phyloP scores from a whole-genome alignment of 179 eudicot species.

The Spinacia oleracea region DNA sequence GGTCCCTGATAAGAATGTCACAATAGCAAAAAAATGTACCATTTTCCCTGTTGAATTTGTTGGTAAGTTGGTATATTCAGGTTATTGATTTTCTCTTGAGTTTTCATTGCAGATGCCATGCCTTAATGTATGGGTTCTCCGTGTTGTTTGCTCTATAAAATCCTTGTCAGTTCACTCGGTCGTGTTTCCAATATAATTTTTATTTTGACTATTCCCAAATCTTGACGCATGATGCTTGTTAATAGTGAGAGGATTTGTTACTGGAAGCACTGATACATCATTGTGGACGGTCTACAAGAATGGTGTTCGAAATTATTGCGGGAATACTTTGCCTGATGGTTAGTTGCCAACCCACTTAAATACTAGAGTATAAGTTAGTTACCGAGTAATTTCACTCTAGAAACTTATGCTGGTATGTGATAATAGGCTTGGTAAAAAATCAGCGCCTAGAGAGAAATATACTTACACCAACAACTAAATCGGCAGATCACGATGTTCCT shows the following conservation, averaged over 20 bases:
- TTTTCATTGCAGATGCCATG: background rate
- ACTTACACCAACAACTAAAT: slow-evolving; percentile 95
- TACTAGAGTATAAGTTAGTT: background rate
- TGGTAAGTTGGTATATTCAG: slow-evolving; percentile 47
- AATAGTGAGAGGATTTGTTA: slow-evolving; percentile 89
- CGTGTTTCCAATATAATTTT: background rate
- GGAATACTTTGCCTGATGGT: slow-evolving; percentile 92
- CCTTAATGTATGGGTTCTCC: background rate
- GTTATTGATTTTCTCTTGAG: background rate
- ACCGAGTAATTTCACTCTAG: background rate
- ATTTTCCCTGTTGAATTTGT: slow-evolving; percentile 98
- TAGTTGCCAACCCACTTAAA: slow-evolving; percentile 21
- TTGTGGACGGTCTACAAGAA: slow-evolving; percentile 93
- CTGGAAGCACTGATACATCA: slow-evolving; percentile 98
- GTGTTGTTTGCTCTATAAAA: background rate
- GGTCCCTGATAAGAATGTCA: slow-evolving; percentile 81
- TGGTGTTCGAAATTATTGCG: slow-evolving; percentile 82
- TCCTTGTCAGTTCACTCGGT: background rate
- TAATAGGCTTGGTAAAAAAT: slow-evolving; percentile 83
- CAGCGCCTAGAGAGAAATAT: slow-evolving; percentile 73
- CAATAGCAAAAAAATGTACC: slow-evolving; percentile 92
- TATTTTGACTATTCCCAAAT: background rate
- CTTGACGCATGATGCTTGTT: slow-evolving; percentile 7
- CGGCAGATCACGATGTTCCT: slow-evolving; percentile 96
- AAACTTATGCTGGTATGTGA: slow-evolving; percentile 15